These are phyloP conservation scores for Plantago major DNA, from an alignment of 257 asterid genomes.

Conservation along the genomic window DNA sequence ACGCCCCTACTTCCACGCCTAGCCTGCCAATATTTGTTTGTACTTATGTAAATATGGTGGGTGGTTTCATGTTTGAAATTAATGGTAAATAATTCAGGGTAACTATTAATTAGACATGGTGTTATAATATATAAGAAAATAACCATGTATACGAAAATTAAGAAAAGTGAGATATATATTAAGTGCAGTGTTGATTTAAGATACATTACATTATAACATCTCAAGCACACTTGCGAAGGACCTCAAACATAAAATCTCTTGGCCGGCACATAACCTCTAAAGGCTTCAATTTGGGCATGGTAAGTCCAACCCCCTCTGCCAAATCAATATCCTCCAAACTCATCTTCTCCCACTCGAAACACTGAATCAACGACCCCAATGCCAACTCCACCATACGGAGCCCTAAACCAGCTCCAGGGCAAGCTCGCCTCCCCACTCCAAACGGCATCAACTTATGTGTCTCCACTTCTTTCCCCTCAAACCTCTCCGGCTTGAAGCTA, in stretches of 20 bases:
- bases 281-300: conserved; percentile 13
- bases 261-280: background rate
- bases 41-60: no score
- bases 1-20: no score
- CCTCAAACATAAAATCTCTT: conserved; percentile 1
- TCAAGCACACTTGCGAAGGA: background rate
- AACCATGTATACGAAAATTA: no score
- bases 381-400: conserved; percentile 9
- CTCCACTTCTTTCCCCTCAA: conserved; percentile 5
- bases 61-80: no score
- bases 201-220: no score
- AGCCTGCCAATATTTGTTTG: no score
- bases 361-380: conserved; percentile 10
- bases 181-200: no score
- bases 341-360: conserved; percentile 11
- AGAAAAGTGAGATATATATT: no score
- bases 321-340: conserved; percentile 5
- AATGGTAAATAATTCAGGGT: no score
- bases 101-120: no score
- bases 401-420: conserved; percentile 14
- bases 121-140: no score
- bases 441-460: conserved; percentile 9
- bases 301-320: conserved; percentile 8
- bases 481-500: conserved; percentile 7
- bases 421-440: conserved; percentile 14